Evolutionary conservation across 768 basidiomycete species (phyloP).

Genomic region (Psilocybe tampanensis): DNA sequence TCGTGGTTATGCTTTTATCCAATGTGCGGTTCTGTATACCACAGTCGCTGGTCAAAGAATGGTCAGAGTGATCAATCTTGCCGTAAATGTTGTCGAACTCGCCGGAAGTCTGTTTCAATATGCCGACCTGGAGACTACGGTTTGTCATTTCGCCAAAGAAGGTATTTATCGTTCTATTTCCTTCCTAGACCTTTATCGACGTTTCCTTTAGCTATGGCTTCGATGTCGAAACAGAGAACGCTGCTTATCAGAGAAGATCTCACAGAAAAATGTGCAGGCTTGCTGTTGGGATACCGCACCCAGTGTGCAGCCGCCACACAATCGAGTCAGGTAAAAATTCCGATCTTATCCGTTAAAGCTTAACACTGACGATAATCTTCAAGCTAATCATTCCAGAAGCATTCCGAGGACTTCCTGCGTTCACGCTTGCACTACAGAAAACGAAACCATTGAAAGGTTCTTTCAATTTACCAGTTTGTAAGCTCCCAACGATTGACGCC

Average conservation of each 20-base stretch:
- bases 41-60: constrained; percentile 73
- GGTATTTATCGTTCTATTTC: constrained; percentile 46
- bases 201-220: constrained; percentile 61
- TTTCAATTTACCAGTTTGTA: constrained; percentile 1
- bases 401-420: constrained; percentile 84
- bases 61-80: constrained; percentile 87
- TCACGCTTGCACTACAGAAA: constrained; percentile 81
- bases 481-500: neutral
- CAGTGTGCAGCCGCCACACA: constrained; percentile 84
- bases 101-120: constrained; percentile 92
- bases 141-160: constrained; percentile 75
- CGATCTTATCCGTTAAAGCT: neutral
- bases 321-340: constrained; percentile 68
- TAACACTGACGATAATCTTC: neutral
- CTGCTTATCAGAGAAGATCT: constrained; percentile 81
- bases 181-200: neutral
- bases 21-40: constrained; percentile 90
- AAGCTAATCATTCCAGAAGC: constrained; percentile 95
- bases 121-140: constrained; percentile 87
- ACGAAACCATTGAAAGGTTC: constrained; percentile 92
- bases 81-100: constrained; percentile 75
- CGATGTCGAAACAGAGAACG: constrained; percentile 60
- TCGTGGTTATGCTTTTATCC: constrained; percentile 75
- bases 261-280: constrained; percentile 79
- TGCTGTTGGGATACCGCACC: constrained; percentile 84